phyloP scores from a whole-genome alignment of 2,329 filamentous ascomycete genomes.

The Penicillium sp. region DNA sequence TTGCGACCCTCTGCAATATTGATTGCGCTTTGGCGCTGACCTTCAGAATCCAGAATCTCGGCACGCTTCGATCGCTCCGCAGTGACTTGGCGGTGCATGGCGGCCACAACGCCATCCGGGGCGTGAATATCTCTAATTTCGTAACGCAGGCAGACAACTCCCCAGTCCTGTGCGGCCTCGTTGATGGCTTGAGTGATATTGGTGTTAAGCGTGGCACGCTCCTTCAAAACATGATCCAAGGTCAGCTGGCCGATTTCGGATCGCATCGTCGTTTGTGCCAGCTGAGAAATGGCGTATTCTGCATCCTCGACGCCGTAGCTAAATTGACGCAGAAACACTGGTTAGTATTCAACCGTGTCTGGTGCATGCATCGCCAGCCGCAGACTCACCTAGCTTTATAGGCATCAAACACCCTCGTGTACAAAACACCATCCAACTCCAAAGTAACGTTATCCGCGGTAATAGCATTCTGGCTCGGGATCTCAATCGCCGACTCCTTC shows the following conservation, averaged over 20 bases:
- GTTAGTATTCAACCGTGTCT: not conserved
- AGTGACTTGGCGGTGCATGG: conserved; percentile 98
- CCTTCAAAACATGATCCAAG: conserved; percentile 95
- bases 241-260: conserved; percentile 96
- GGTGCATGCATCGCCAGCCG: no score
- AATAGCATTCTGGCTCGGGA: conserved; percentile 95
- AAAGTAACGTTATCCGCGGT: conserved; percentile 98
- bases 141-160: conserved; percentile 92
- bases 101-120: conserved; percentile 86
- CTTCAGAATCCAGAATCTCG: conserved; percentile 95
- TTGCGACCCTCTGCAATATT: conserved; percentile 98
- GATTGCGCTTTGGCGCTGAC: conserved; percentile 95
- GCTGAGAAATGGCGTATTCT: conserved; percentile 96
- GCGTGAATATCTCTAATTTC: conserved; percentile 99
- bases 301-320: conserved; percentile 98
- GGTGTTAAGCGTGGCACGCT: conserved; percentile 91
- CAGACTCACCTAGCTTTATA: conserved; percentile 84
- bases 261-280: conserved; percentile 98
- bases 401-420: conserved; percentile 94
- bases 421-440: conserved; percentile 92
- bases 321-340: not conserved
- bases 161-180: conserved; percentile 95
- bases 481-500: conserved; percentile 95
- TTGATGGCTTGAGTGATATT: conserved; percentile 99
- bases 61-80: conserved; percentile 96